Percentiles rank a stretch among this genome's conserved stretches.
Evolutionary conservation across 441 rosid genomes (phyloP).

Genomic region (Gossypium lobatum): DNA sequence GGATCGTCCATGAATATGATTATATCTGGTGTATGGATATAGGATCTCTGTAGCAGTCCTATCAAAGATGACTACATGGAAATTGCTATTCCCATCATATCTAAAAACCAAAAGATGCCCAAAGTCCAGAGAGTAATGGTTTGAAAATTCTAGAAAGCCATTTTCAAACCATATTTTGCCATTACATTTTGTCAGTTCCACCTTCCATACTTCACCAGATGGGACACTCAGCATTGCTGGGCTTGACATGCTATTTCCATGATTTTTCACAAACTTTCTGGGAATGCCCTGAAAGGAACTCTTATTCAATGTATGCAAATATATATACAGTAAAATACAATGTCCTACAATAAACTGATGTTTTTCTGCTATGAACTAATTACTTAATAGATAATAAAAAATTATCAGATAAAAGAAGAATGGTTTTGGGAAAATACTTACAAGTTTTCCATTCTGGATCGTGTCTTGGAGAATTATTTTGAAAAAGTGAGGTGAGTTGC

Average conservation of each 20-base stretch:
- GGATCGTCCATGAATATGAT: background rate
- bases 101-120: conserved; percentile 12
- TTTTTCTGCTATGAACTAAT: background rate
- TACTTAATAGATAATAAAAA: background rate
- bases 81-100: background rate
- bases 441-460: background rate
- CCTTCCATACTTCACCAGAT: conserved; percentile 10
- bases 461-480: background rate
- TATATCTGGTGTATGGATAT: background rate
- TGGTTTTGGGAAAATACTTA: background rate
- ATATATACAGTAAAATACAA: background rate
- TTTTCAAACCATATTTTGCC: conserved; percentile 4
- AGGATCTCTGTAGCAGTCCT: conserved; percentile 1
- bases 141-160: conserved; percentile 12
- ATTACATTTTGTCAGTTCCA: background rate
- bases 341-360: background rate
- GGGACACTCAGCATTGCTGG: conserved; percentile 10
- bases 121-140: background rate
- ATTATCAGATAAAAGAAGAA: background rate
- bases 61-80: conserved; percentile 10
- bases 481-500: background rate
- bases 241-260: conserved; percentile 11
- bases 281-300: conserved; percentile 14
- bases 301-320: background rate
- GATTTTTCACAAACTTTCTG: background rate